Evolutionary conservation across 2,329 filamentous ascomycete species (phyloP).

Genomic region (Didymellaceae sp.): DNA sequence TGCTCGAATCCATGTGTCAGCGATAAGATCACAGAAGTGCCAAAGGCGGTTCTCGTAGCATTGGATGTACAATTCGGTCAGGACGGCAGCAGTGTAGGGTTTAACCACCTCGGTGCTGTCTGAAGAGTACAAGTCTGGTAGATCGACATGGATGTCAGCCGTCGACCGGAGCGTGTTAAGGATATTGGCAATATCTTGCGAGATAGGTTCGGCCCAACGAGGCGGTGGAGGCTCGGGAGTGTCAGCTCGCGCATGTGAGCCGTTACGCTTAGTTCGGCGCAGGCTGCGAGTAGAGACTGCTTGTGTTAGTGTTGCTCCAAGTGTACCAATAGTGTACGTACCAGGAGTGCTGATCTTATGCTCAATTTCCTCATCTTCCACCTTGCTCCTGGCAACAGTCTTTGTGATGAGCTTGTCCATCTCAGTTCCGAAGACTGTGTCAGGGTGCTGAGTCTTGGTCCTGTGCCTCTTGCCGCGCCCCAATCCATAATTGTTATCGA

Average conservation of each 20-base stretch:
- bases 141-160: conserved; percentile 18
- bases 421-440: conserved; percentile 12
- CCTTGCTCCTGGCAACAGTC: background rate
- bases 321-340: background rate
- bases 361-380: background rate
- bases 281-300: background rate
- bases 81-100: conserved; percentile 27
- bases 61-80: conserved; percentile 37
- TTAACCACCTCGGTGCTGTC: background rate
- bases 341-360: conserved; percentile 6
- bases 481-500: background rate
- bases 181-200: conserved; percentile 6
- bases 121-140: conserved; percentile 22
- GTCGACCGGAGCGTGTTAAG: conserved; percentile 5
- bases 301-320: background rate
- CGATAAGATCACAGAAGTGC: conserved; percentile 39
- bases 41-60: conserved; percentile 22
- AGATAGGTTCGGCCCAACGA: background rate
- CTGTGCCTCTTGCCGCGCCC: conserved; percentile 4
- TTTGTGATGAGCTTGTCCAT: conserved; percentile 9
- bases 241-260: background rate
- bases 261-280: background rate
- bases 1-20: conserved; percentile 44
- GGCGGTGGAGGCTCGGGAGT: background rate
- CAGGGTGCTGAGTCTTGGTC: background rate